phyloP scores from a whole-genome alignment of 352 stramenopile species.

The Pythium monospermum region DNA sequence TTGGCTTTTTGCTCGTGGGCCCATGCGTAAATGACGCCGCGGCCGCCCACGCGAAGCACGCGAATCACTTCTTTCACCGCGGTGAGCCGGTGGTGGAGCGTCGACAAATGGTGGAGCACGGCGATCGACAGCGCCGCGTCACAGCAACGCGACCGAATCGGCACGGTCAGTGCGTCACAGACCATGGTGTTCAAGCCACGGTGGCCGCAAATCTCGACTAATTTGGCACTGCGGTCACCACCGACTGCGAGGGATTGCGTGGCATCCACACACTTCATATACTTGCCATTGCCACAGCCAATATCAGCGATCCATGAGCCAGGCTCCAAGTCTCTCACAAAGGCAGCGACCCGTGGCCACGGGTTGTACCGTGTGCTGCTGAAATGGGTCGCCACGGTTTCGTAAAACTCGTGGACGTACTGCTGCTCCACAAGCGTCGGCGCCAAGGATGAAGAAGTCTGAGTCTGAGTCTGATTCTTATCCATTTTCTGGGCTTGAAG shows the following conservation, averaged over 20 bases:
- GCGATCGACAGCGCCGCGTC: conserved; percentile 82
- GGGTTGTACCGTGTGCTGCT: conserved; percentile 85
- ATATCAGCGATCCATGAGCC: conserved; percentile 76
- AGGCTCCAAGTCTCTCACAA: conserved; percentile 49
- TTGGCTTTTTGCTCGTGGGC: conserved; percentile 76
- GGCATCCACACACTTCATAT: conserved; percentile 77
- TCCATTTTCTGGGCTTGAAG: conserved; percentile 3
- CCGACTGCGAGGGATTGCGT: conserved; percentile 46
- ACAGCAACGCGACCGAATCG: conserved; percentile 66
- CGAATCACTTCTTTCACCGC: conserved; percentile 76
- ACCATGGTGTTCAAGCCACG: conserved; percentile 69
- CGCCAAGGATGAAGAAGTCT: conserved; percentile 26
- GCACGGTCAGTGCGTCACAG: conserved; percentile 63
- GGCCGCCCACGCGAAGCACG: conserved; percentile 61
- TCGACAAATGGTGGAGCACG: conserved; percentile 82
- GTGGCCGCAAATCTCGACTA: conserved; percentile 60
- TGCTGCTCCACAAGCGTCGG: conserved; percentile 72
- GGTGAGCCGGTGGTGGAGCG: conserved; percentile 52
- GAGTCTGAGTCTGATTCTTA: conserved; percentile 16
- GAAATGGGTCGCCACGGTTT: conserved; percentile 78
- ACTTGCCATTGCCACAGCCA: conserved; percentile 85
- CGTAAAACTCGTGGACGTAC: conserved; percentile 85
- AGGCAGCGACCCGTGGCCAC: conserved; percentile 67
- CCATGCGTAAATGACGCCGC: conserved; percentile 83
- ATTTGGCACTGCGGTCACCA: conserved; percentile 56